These are phyloP conservation scores for Nicotiana noctiflora DNA, from an alignment of 257 asterid genomes.

Conservation along the genomic window DNA sequence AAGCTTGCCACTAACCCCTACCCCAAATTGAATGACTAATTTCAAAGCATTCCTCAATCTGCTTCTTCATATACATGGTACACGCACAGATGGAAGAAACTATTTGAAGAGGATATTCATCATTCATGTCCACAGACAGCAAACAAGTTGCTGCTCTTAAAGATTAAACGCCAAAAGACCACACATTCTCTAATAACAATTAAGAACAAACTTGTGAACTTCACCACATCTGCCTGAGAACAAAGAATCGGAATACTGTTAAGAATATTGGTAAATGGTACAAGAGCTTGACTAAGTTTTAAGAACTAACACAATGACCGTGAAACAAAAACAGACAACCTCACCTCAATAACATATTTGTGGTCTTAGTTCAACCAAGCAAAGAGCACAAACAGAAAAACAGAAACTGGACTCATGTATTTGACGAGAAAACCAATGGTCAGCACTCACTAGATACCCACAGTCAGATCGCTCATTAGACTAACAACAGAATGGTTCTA, in stretches of 20 bases:
- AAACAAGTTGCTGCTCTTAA: no score
- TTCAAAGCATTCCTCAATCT: background rate
- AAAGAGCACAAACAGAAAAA: background rate
- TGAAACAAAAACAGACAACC: background rate
- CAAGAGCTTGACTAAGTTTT: background rate
- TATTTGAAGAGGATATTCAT: background rate
- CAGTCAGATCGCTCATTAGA: background rate
- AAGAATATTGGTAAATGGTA: background rate
- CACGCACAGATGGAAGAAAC: background rate
- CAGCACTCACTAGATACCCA: no score
- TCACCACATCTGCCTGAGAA: background rate
- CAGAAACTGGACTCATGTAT: background rate
- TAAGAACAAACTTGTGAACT: background rate
- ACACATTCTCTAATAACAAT: background rate
- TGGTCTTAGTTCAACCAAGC: background rate
- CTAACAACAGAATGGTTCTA: background rate
- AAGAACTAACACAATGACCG: background rate
- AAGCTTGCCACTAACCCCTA: background rate
- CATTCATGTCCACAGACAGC: background rate
- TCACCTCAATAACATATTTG: background rate
- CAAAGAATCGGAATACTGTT: background rate
- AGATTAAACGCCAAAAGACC: background rate
- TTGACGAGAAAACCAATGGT: background rate
- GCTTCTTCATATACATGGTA: background rate
- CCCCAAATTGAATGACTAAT: background rate